A percentile compares a stretch with the other conserved stretches of the same genome.
phyloP scores from a whole-genome alignment of 2,329 filamentous ascomycete species.

The Trichoderma polysporum region DNA sequence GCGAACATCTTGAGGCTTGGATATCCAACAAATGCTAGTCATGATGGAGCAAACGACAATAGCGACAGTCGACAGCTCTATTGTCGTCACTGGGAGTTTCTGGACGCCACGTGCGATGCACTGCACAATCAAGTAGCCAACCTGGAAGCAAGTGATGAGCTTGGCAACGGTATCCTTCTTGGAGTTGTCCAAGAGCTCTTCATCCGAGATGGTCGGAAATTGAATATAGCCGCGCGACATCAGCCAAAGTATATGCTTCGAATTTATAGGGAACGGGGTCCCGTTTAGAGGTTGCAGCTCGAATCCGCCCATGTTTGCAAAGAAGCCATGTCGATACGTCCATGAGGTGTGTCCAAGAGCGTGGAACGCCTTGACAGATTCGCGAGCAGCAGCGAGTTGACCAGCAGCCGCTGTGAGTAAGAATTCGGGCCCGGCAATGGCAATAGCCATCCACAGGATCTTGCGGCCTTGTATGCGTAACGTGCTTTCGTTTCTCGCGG shows the following conservation, averaged over 20 bases:
- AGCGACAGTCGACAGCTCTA: not conserved
- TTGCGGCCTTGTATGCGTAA: not conserved
- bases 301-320: conserved; percentile 1
- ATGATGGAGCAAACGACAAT: not conserved
- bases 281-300: not conserved
- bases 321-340: conserved; percentile 2
- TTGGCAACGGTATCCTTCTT: not conserved
- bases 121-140: not conserved
- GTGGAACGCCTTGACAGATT: not conserved
- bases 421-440: not conserved
- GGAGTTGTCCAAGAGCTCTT: not conserved
- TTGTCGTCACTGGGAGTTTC: not conserved
- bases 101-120: not conserved
- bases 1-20: not conserved
- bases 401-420: not conserved
- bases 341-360: not conserved
- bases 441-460: not conserved
- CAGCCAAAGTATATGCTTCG: not conserved
- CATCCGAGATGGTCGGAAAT: not conserved
- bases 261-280: not conserved
- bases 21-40: not conserved
- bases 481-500: not conserved
- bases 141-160: conserved; percentile 3
- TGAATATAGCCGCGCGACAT: not conserved
- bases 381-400: not conserved